phyloP scores from a whole-genome alignment of 352 stramenopile species.

The Pythium insidiosum region DNA sequence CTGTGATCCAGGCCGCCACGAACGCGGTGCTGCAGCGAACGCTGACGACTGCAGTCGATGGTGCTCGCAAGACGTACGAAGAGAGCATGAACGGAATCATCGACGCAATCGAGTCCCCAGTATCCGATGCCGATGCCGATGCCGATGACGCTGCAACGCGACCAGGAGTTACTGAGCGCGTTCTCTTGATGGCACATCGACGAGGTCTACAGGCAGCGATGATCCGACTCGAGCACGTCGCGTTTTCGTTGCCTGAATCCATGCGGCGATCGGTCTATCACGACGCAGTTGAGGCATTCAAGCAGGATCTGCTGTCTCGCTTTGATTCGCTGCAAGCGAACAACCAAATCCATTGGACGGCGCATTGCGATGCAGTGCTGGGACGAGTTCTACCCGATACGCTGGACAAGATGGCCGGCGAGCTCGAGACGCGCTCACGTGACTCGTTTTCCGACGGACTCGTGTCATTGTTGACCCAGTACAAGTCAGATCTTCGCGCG shows the following conservation, averaged over 20 bases:
- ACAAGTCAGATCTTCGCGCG: constrained; percentile 41
- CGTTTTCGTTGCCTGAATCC: constrained; percentile 7
- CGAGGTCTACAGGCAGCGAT: constrained; percentile 4
- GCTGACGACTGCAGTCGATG: constrained; percentile 21
- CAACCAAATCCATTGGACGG: constrained; percentile 10
- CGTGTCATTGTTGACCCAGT: constrained; percentile 36
- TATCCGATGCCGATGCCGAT: not conserved
- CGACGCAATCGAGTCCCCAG: no score
- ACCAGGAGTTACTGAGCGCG: not conserved
- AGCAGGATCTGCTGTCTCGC: constrained; percentile 8
- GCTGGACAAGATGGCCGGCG: constrained; percentile 25
- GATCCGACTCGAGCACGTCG: constrained; percentile 1
- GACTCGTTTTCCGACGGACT: constrained; percentile 48
- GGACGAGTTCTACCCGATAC: constrained; percentile 26
- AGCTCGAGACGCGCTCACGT: constrained; percentile 25
- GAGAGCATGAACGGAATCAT: constrained; percentile 5
- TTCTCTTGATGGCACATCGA: constrained; percentile 1
- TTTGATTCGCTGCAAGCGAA: constrained; percentile 6
- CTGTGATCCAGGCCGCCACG: constrained; percentile 33
- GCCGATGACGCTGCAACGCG: no score
- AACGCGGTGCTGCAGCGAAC: constrained; percentile 33
- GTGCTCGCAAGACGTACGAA: constrained; percentile 19
- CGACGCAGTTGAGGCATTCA: constrained; percentile 17
- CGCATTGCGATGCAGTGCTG: constrained; percentile 7
- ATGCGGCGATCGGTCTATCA: constrained; percentile 22